These are phyloP conservation scores for Biscutella laevigata DNA, from an alignment of 441 rosid genomes.

Conservation along the genomic window DNA sequence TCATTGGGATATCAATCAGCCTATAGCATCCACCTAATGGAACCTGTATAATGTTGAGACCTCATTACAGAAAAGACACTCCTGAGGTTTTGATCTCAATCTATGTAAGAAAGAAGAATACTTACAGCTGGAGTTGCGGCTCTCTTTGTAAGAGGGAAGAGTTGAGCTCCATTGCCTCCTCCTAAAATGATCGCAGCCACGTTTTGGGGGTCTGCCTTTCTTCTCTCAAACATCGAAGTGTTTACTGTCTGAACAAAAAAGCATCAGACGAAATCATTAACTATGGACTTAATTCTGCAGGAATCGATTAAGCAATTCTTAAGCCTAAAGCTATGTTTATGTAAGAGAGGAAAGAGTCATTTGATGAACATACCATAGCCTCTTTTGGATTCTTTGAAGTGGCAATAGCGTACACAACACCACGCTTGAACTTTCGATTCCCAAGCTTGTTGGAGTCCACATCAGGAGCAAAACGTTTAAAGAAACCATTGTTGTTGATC, in stretches of 20 bases:
- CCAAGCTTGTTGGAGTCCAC: constrained; percentile 26
- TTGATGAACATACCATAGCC: constrained; percentile 38
- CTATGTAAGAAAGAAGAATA: not conserved
- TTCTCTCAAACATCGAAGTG: constrained; percentile 41
- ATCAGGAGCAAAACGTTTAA: constrained; percentile 26
- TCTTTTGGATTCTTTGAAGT: constrained; percentile 49
- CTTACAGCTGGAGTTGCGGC: constrained; percentile 91
- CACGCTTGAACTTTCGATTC: constrained; percentile 33
- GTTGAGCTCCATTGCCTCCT: constrained; percentile 85
- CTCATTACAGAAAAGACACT: not conserved
- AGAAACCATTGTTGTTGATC: constrained; percentile 24
- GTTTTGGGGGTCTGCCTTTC: constrained; percentile 62
- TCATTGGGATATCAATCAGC: constrained; percentile 92
- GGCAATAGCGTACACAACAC: constrained; percentile 35
- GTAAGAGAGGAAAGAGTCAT: constrained; percentile 8
- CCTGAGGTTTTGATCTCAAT: constrained; percentile 4
- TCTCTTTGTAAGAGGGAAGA: constrained; percentile 81
- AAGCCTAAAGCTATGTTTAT: not conserved
- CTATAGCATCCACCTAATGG: constrained; percentile 87
- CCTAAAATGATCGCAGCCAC: constrained; percentile 86
- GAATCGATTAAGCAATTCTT: not conserved
- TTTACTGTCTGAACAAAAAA: constrained; percentile 34
- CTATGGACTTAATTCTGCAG: not conserved
- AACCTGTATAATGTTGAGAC: constrained; percentile 37
- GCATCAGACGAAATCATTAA: not conserved